These are phyloP conservation scores for Scheffersomyces quercinus DNA, from an alignment of 1,139 yeast species.

Conservation along the genomic window DNA sequence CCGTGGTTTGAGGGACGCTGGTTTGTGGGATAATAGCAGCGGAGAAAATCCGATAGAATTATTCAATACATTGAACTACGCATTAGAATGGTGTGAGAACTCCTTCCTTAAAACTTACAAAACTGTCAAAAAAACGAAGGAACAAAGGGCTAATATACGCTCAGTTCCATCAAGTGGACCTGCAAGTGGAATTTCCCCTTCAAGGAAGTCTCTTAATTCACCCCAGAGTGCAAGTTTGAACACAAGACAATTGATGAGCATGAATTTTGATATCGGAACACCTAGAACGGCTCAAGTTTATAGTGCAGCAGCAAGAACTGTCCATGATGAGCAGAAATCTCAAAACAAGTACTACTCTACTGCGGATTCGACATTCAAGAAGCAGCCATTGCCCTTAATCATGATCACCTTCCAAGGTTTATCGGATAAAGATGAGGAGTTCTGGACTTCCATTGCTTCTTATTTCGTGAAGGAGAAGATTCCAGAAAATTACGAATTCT, in stretches of 20 bases:
- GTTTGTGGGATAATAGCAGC: slow-evolving; percentile 56
- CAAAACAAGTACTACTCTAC: slow-evolving; percentile 30
- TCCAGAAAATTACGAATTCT: slow-evolving; percentile 50
- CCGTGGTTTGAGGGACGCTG: slow-evolving; percentile 68
- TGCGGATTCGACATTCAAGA: slow-evolving; percentile 33
- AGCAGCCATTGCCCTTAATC: slow-evolving; percentile 68
- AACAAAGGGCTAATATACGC: slow-evolving; percentile 16
- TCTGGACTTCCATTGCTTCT: slow-evolving; percentile 62
- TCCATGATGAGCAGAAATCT: slow-evolving; percentile 39
- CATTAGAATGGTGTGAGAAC: slow-evolving; percentile 96
- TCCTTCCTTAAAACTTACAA: slow-evolving; percentile 73
- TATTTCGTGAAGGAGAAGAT: slow-evolving; percentile 53
- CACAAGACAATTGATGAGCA: slow-evolving; percentile 14
- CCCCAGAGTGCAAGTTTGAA: neutral
- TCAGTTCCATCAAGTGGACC: slow-evolving; percentile 3
- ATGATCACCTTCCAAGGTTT: slow-evolving; percentile 72
- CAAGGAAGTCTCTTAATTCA: slow-evolving; percentile 11
- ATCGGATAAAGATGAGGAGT: slow-evolving; percentile 57
- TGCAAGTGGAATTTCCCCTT: slow-evolving; percentile 2
- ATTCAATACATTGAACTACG: slow-evolving; percentile 77
- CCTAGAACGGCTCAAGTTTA: slow-evolving; percentile 65
- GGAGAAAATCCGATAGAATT: slow-evolving; percentile 52
- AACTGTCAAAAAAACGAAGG: slow-evolving; percentile 23
- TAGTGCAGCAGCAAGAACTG: slow-evolving; percentile 62
- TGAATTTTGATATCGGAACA: slow-evolving; percentile 43